phyloP scores from a whole-genome alignment of 169 alveolate genomes.

The Eimeria acervulina region DNA sequence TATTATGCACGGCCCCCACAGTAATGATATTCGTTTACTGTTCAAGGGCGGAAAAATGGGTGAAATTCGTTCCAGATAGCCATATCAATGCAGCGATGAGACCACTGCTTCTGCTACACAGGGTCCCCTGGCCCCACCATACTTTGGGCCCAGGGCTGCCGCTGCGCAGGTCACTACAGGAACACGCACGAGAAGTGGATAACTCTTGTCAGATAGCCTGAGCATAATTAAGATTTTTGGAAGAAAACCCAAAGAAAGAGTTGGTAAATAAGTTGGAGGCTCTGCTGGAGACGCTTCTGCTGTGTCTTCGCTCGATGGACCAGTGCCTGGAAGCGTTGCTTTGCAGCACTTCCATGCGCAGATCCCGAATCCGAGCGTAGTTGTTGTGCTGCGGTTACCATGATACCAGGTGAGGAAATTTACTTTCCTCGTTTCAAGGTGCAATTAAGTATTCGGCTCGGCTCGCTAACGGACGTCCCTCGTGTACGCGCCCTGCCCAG shows the following conservation, averaged over 20 bases:
- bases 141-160: background rate
- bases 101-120: background rate
- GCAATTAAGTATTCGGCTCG: too few relatives aligned
- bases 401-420: too few relatives aligned
- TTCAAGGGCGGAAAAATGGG: background rate
- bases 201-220: background rate
- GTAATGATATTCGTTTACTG: background rate
- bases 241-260: background rate
- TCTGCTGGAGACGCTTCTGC: background rate
- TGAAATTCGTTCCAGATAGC: background rate
- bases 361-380: background rate
- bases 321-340: background rate
- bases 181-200: background rate
- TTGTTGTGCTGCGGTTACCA: background rate
- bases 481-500: too few relatives aligned
- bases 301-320: background rate
- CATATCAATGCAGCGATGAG: background rate
- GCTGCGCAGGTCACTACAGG: background rate
- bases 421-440: too few relatives aligned
- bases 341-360: background rate
- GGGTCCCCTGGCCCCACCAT: background rate
- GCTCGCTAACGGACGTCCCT: too few relatives aligned
- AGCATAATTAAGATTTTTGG: background rate
- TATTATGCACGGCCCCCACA: background rate
- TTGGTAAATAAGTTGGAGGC: background rate